A percentile compares a stretch with the other conserved stretches of the same genome.
Evolutionary conservation across 202 grass and related monocot genomes (phyloP).

Genomic region (Panicum virgatum): DNA sequence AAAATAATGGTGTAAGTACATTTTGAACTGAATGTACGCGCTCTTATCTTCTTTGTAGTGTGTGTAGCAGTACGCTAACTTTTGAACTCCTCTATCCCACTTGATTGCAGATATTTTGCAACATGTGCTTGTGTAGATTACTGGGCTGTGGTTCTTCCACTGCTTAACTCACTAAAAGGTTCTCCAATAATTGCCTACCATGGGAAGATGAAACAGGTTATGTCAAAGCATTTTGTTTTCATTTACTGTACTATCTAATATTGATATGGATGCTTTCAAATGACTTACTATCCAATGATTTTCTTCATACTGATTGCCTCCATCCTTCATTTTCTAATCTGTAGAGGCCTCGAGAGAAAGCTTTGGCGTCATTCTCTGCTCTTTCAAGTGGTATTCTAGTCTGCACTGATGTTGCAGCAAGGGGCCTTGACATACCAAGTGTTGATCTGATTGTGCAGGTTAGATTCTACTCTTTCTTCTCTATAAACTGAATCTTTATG

Average conservation of each 20-base stretch:
- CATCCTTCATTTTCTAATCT: constrained; percentile 6
- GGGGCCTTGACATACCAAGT: constrained; percentile 95
- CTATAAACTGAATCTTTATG: constrained; percentile 19
- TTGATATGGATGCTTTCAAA: neutral
- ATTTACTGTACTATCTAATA: constrained; percentile 25
- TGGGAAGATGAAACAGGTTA: constrained; percentile 99
- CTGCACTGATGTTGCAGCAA: constrained; percentile 98
- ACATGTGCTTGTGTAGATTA: constrained; percentile 99
- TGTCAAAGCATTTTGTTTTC: constrained; percentile 22
- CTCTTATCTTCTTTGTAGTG: neutral
- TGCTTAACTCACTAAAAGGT: constrained; percentile 64
- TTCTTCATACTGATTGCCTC: constrained; percentile 27
- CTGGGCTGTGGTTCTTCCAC: constrained; percentile 74
- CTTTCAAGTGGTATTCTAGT: constrained; percentile 90
- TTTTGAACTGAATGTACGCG: neutral
- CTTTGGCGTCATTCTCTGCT: constrained; percentile 75
- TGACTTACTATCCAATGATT: neutral
- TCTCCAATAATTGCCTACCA: constrained; percentile 87
- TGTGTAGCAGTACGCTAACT: constrained; percentile 6
- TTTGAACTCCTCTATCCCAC: constrained; percentile 22
- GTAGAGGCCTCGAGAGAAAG: constrained; percentile 86
- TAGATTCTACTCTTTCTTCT: constrained; percentile 6
- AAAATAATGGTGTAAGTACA: constrained; percentile 93
- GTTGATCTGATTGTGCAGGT: constrained; percentile 99
- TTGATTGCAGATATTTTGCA: constrained; percentile 83